These are phyloP conservation scores for Adansonia grandidieri DNA, from an alignment of 441 rosid species.

Conservation along the genomic window DNA sequence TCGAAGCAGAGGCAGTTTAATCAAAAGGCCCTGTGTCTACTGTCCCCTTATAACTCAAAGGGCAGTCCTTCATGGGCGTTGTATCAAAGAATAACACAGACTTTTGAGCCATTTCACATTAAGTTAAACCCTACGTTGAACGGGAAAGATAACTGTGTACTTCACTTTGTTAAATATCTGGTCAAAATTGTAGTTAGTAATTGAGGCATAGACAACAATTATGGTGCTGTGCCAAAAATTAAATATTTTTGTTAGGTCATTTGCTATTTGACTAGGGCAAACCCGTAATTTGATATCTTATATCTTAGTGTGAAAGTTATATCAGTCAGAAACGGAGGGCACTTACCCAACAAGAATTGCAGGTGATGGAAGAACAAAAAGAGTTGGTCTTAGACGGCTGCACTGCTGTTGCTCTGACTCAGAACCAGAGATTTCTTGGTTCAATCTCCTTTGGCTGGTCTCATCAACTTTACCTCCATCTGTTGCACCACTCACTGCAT, in stretches of 20 bases:
- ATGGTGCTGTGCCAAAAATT: background rate
- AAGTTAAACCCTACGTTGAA: background rate
- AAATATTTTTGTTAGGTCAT: conserved; percentile 12
- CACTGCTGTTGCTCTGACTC: conserved; percentile 66
- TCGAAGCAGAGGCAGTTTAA: background rate
- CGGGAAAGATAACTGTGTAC: background rate
- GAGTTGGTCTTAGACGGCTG: conserved; percentile 69
- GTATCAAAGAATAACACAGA: conserved; percentile 11
- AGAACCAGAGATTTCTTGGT: conserved; percentile 66
- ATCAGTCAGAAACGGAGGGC: conserved; percentile 2
- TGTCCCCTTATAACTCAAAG: background rate
- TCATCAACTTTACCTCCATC: conserved; percentile 87
- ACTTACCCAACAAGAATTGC: conserved; percentile 97
- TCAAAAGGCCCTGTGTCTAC: background rate
- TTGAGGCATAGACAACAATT: background rate
- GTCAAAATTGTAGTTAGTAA: background rate
- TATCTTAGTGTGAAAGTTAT: background rate
- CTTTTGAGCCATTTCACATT: background rate
- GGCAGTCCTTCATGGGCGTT: no score
- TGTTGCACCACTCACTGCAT: conserved; percentile 45
- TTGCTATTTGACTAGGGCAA: background rate
- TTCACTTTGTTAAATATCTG: conserved; percentile 14
- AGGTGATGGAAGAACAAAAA: conserved; percentile 91
- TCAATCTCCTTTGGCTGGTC: conserved; percentile 61
- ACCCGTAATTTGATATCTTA: background rate